Base-by-base conservation (phyloP, 208 protist species). In the Naegleria gruberi region DNA sequence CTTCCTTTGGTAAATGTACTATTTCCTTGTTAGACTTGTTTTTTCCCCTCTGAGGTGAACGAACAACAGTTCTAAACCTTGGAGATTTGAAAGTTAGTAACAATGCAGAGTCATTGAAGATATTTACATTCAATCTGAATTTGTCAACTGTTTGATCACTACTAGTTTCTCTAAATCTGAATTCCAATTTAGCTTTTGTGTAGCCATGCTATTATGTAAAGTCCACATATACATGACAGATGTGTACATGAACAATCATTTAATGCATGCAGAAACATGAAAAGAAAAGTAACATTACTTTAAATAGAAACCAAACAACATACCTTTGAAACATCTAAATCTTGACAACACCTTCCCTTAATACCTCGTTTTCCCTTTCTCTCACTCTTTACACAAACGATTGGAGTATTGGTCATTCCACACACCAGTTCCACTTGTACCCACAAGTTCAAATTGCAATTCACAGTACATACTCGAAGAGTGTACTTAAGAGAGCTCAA, bases 191-290 rank as follows among this genome's bases (percentile, higher is more conserved):
- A 37, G 65, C 65, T 77, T 77, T 77, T 77, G 34, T 12, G 34
- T 77, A 77, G 10, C 65, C 65, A 77, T 77, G 65, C 65, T 77
- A n/a, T n/a, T n/a, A n/a, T n/a, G n/a, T n/a, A n/a, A n/a, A n/a
- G n/a, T n/a, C n/a, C n/a, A n/a, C n/a, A n/a, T n/a, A n/a, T n/a
- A n/a, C n/a, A n/a, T n/a, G n/a, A n/a, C n/a, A n/a, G n/a, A n/a
- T n/a, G n/a, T n/a, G n/a, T n/a, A n/a, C n/a, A n/a, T n/a, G n/a
- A n/a, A n/a, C n/a, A n/a, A n/a, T n/a, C n/a, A n/a, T n/a, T n/a
- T n/a, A n/a, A n/a, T n/a, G n/a, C n/a, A n/a, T n/a, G n/a, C n/a
- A n/a, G 46, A 55, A 19, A 15, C 46, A 55, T 55, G 46, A 55
- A 55, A 5, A 55, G 5, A 55, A 55, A 55, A 5, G 46, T 65